phyloP scores from a whole-genome alignment of 805 yeast species.

The Wickerhamiella allomyrinae region DNA sequence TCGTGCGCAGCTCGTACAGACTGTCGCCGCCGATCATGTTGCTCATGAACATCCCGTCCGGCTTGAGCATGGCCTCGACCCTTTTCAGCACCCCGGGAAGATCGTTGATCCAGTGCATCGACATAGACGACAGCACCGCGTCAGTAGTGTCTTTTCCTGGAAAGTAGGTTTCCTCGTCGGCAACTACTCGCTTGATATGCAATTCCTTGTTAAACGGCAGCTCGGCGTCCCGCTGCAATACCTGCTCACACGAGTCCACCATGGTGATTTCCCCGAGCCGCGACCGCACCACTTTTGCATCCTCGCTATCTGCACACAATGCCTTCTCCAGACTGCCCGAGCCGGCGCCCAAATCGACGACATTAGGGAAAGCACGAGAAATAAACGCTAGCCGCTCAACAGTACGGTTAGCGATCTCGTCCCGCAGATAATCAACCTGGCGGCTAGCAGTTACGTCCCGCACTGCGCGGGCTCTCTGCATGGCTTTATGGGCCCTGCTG shows the following conservation, averaged over 20 bases:
- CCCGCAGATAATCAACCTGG: constrained; percentile 55
- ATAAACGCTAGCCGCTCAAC: constrained; percentile 65
- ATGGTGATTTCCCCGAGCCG: constrained; percentile 43
- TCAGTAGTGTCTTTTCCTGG: constrained; percentile 36
- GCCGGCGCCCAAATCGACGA: constrained; percentile 62
- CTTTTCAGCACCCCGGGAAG: constrained; percentile 49
- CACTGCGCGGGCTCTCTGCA: constrained; percentile 47
- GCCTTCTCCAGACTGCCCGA: constrained; percentile 46
- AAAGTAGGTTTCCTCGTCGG: constrained; percentile 46
- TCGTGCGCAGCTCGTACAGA: constrained; percentile 64
- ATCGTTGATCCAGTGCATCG: constrained; percentile 78
- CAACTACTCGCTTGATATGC: constrained; percentile 36
- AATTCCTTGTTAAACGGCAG: constrained; percentile 31
- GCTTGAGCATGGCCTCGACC: constrained; percentile 46
- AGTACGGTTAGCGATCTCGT: constrained; percentile 58
- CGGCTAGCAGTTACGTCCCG: constrained; percentile 32
- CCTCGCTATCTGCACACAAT: constrained; percentile 31
- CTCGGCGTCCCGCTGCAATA: constrained; percentile 40
- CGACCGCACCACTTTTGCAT: constrained; percentile 36
- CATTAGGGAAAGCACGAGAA: constrained; percentile 43
- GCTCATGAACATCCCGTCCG: constrained; percentile 74
- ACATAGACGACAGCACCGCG: constrained; percentile 57
- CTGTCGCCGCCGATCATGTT: constrained; percentile 77
- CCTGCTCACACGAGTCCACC: constrained; percentile 46
- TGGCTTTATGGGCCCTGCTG: constrained; percentile 44